Base-by-base conservation (phyloP, 345 rosid genomes). In the Carallia pectinifolia region DNA sequence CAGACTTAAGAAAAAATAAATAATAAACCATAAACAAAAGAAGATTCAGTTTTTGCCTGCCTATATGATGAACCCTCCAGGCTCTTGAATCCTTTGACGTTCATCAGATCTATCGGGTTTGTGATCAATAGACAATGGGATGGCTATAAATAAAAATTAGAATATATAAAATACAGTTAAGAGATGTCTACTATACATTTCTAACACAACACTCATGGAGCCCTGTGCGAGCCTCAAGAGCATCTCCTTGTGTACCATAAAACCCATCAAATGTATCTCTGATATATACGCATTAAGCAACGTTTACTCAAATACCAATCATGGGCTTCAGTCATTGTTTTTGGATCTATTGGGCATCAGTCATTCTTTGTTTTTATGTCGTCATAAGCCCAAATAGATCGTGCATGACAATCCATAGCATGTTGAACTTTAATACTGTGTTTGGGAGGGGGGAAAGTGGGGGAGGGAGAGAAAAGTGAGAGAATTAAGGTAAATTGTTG, bases 101-200 rank as follows among this genome's bases (percentile, higher is more conserved):
- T 81, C 85, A 58, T 84, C 83, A 68, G 82, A 66, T 79, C 83
- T 70, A 75, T 84, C 87, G 62, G 87, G 87, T 61, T 81, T 84
- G 71, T 81, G 87, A 75, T 84, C 87, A 58, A 50, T 53, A 7
- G 87, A 84, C 55, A 84, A 70, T 5, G 87, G 81, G 9, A 79
- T 67, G 62, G 85, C 85, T 87, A 70, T 65, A 76, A 44, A 37
- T 15, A 64, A 71, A 23, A 44, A 74, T 60, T 44, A 66, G 13
- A 40, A 12, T 31, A 39, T 4, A 64, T 58, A 58, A 40, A 4
- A 70, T 18, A 13, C 12, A 58, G 12, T 39, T 39, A 39, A 10
- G n/a, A 34, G 18, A 31, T 34, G 30, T 23, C 58, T n/a, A 12
- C 19, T 7, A 55, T 29, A 55, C 19, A 16, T 7, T 19, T 33